Evolutionary conservation across 768 basidiomycete species (phyloP), one percentile per base, ranked within the genome.

Genomic region (Suillus variegatus): DNA sequence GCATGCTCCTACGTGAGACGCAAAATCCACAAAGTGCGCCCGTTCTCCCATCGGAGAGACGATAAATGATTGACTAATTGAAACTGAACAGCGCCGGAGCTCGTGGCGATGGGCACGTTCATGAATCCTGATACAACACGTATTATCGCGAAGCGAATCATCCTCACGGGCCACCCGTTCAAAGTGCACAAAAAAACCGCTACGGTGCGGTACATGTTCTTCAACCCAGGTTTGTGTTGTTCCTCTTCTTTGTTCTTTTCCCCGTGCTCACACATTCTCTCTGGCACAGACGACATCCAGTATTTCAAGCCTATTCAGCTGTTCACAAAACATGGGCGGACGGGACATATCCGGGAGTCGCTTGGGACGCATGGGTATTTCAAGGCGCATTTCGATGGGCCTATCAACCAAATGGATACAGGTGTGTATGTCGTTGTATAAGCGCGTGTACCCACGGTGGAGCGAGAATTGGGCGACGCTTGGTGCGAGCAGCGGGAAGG

Each of bases 141-240:
- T 28, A 84, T 98, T 74, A 85, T 95, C 66, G 89, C 94, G 54
- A 99, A 99, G 77, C 89, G 97, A n/a, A 86, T 97, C 76, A 85
- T 98, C 68, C 83, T 99, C 52, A 95, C 97, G 3, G 97, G 97
- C 0, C 95, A 97, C 78, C 97, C 97, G 1, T 93, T 95, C 87
- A 96, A 95, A 73, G 89, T 98, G 2, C 96, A 99, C 84, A 94
- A 95, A 75, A 95, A 94, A 82, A 94, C 94, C 6, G 97, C 96
- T 3, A 99, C 97, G 7, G 89, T 99, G 70, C 90, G 97, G 63
- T 99, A 98, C 82, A 93, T 99, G 94, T 99, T 99, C 82, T 99
- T 99, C 85, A 91, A 96, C 76, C 71, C 89, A 47, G 91, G 91
- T 92, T 69, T 38, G 83, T 44, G 4, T 7, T 54, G 46, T 55